Base-by-base conservation (phyloP, 257 asterid species). In the Gentiana straminea region DNA sequence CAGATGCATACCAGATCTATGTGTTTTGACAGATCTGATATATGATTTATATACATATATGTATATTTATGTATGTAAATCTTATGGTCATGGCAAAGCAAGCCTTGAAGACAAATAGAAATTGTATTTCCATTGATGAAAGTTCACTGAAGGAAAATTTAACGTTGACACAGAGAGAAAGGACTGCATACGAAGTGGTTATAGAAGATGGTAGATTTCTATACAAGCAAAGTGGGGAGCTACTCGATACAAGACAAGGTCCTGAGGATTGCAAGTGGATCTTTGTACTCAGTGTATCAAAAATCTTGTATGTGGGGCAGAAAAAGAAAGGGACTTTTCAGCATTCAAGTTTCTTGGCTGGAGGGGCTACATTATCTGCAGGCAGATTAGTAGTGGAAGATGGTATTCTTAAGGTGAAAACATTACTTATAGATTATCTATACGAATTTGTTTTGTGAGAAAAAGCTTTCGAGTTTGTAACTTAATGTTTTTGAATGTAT, bases 291-390 rank as follows among this genome's bases (percentile, higher is more conserved):
- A 86, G 98, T 37, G 84, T 75, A 49, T 72, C 86, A 35, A 84
- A 73, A 74, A 63, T 33, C 34, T 70, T 90, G 60, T 86, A 82
- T 46, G 84, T 86, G 3, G 98, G 89, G 1, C 78, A 68, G 84
- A 90, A 90, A 75, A 79, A 58, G 33, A 90, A 84, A 65, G 96
- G 98, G 52, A 74, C 61, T 0, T 90, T 90, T 68, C 98, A 90
- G 33, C 98, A 90, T 68, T 90, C 98, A 2, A 90, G 98, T 64
- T 90, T 90, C 82, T 77, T 90, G 79, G 94, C 98, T 8, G 97
- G 97, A 5, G 97, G 96, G 0, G 96, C 94, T 3, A 84, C 97
- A 0, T 68, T 86, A 54, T 82, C 96, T 33, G 98, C 98, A 5
- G 98, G 98, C 4, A 80, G 96, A 55, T 56, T 90, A 63, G 79